phyloP scores from a whole-genome alignment of 768 basidiomycete genomes.

The Dioszegia hungarica region DNA sequence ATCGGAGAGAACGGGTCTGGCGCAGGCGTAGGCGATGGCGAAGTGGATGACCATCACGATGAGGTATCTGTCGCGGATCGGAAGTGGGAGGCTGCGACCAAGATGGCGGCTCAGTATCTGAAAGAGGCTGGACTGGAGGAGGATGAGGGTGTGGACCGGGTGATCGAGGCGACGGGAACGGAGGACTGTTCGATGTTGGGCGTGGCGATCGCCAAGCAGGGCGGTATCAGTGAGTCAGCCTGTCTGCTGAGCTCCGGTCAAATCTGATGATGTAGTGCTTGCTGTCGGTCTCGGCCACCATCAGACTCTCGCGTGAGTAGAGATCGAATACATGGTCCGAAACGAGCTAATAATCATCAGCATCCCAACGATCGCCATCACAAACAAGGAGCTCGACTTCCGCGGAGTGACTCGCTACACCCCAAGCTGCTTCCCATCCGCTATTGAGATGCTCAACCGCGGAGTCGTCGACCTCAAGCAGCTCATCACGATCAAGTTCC shows the following conservation, averaged over 20 bases:
- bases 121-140: slow-evolving; percentile 26
- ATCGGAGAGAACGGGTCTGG: slow-evolving; percentile 19
- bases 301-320: slow-evolving; percentile 24
- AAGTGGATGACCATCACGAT: slow-evolving; percentile 20
- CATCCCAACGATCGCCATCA: slow-evolving; percentile 38
- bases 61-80: slow-evolving; percentile 25
- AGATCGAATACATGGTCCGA: no score
- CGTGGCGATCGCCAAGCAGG: slow-evolving; percentile 42
- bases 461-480: slow-evolving; percentile 39
- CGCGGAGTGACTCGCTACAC: slow-evolving; percentile 42
- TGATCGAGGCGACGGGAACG: slow-evolving; percentile 37
- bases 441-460: slow-evolving; percentile 34
- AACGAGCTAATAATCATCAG: no score
- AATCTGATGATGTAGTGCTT: slow-evolving; percentile 19
- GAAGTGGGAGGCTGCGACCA: slow-evolving; percentile 36
- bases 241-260: neutral
- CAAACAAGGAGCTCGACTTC: slow-evolving; percentile 44
- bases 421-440: slow-evolving; percentile 34
- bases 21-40: slow-evolving; percentile 28
- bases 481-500: slow-evolving; percentile 32
- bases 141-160: slow-evolving; percentile 42
- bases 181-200: slow-evolving; percentile 38
- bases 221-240: slow-evolving; percentile 31
- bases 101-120: slow-evolving; percentile 19
- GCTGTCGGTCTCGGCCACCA: slow-evolving; percentile 38